phyloP scores from a whole-genome alignment of 2,329 filamentous ascomycete species.

The Alternaria sp. region DNA sequence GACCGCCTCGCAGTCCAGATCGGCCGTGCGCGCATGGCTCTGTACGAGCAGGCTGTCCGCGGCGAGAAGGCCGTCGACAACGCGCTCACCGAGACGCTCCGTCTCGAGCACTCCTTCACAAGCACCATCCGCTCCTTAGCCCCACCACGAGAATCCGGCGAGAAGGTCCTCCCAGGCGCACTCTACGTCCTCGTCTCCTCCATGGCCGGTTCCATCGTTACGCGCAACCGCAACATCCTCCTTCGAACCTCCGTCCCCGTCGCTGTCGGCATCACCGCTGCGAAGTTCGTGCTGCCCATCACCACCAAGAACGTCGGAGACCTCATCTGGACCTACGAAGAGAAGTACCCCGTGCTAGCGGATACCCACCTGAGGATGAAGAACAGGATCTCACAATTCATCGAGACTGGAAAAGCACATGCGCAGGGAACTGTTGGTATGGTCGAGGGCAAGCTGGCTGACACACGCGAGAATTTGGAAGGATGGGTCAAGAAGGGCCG shows the following conservation, averaged over 20 bases:
- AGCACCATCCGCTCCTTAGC: constrained; percentile 87
- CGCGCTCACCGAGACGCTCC: constrained; percentile 78
- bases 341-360: constrained; percentile 81
- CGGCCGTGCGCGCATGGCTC: constrained; percentile 76
- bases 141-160: constrained; percentile 81
- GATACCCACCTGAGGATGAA: constrained; percentile 78
- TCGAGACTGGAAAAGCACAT: constrained; percentile 77
- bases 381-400: constrained; percentile 71
- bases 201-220: constrained; percentile 93
- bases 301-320: constrained; percentile 90
- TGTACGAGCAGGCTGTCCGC: constrained; percentile 75
- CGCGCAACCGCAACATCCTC: constrained; percentile 84
- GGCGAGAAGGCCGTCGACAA: constrained; percentile 85
- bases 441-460: constrained; percentile 80
- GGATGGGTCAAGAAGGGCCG: constrained; percentile 91
- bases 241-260: constrained; percentile 79
- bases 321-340: constrained; percentile 90
- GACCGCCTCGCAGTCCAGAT: constrained; percentile 87
- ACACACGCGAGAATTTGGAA: constrained; percentile 78
- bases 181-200: constrained; percentile 92
- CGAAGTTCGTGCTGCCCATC: constrained; percentile 83
- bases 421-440: constrained; percentile 71
- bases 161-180: constrained; percentile 85
- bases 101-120: constrained; percentile 88
- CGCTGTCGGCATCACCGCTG: constrained; percentile 80